Evolutionary conservation across 805 yeast species (phyloP).

Genomic region (Yamadazyma scolyti): DNA sequence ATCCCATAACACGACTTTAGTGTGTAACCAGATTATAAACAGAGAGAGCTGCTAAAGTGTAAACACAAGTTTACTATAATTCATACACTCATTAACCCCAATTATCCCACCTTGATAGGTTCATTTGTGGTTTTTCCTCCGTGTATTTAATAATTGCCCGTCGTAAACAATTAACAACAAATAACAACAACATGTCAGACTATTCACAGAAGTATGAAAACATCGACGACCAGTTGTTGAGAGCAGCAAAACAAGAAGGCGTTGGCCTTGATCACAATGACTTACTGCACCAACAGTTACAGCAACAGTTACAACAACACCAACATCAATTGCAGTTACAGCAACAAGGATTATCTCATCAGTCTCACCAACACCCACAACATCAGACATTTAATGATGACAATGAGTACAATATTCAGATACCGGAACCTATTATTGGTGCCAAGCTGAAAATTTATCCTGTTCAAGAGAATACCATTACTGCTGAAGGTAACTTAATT

Average conservation of each 20-base stretch:
- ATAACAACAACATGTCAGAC: too few species aligned
- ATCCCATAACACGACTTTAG: too few species aligned
- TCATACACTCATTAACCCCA: too few species aligned
- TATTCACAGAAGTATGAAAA: too few species aligned
- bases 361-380: constrained; percentile 1
- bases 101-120: too few species aligned
- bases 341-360: constrained; percentile 7
- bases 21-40: too few species aligned
- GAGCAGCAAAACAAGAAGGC: constrained; percentile 34
- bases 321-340: constrained; percentile 8
- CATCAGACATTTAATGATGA: constrained; percentile 20
- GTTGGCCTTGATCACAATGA: constrained; percentile 11
- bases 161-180: too few species aligned
- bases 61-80: too few species aligned
- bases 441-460: constrained; percentile 42
- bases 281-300: constrained; percentile 5
- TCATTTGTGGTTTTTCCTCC: too few species aligned
- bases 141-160: too few species aligned
- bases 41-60: too few species aligned
- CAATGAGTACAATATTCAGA: constrained; percentile 41
- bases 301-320: constrained; percentile 11
- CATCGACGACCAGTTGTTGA: constrained; percentile 41
- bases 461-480: constrained; percentile 40
- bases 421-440: constrained; percentile 44
- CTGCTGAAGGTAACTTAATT: constrained; percentile 47